Base-by-base conservation (phyloP, 495 filamentous ascomycete genomes). In the Penicillium soppii region DNA sequence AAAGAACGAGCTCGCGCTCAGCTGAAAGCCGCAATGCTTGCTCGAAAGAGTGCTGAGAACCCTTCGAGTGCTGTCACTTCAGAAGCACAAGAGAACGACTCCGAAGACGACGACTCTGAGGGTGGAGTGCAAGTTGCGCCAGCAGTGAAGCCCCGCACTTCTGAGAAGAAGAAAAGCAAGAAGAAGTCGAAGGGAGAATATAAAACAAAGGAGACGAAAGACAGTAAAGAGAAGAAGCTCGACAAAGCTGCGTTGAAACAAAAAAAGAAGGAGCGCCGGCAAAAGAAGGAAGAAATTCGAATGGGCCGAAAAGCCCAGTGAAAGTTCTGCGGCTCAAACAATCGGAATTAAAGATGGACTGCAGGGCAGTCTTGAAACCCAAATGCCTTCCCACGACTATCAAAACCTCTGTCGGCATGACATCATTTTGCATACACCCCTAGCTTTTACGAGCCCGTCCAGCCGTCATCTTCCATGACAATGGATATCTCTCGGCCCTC, bases 1-100 rank as follows among this genome's bases (percentile, higher is more conserved):
- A 79, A 76, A 46, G 76, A 84, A 59, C 76, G 68, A 41, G 77
- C 76, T 13, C 72, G 62, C 8, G 76, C 77, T 12, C 66, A 77
- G 50, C 53, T 78, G 20, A 83, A 78, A 54, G 79, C 81, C 29
- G 66, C 59, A 44, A 58, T 66, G 53, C 54, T 70, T 44, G 74
- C 67, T 5, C 72, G 62, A 53, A 74, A 65, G 57, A 59, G 38
- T 35, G 52, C 47, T 4, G 57, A 65, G 22, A 50, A 53, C 15
- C 33, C 52, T 5, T 49, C 56, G 17, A 55, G 52, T 23, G 53
- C 47, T 20, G 52, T 32, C 16, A 25, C 52, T 9, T 61, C 67
- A 9, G 58, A 59, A 33, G 59, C 57, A 5, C 66, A 69, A 4
- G 59, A 54, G 10, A 53, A 56, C 10, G 58, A 64, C 7, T 58